Conservation (phyloP, 1,284 basidiomycete genomes). For the Ustilago sp. region DNA sequence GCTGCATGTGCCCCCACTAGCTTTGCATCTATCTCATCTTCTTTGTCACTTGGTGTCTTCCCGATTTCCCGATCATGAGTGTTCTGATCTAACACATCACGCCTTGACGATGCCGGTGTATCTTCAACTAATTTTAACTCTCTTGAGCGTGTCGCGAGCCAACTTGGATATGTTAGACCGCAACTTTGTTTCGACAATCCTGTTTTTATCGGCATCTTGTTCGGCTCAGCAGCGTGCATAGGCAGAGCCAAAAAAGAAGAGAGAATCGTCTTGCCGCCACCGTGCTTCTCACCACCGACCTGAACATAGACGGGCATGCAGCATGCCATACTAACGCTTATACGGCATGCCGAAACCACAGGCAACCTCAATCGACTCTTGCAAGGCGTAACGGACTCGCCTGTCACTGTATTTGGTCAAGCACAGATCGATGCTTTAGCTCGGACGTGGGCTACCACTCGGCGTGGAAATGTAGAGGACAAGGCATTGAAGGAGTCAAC, state of each 20-base stretch:
- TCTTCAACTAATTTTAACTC: too few species aligned
- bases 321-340: conserved; percentile 55
- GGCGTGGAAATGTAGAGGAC: background rate
- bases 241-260: background rate
- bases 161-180: conserved; percentile 1
- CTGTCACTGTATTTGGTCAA: conserved; percentile 53
- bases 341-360: conserved; percentile 63
- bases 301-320: conserved; percentile 15
- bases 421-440: conserved; percentile 57
- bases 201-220: background rate
- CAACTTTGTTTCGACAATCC: background rate
- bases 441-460: conserved; percentile 16
- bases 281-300: background rate
- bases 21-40: too few species aligned
- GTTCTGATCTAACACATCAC: too few species aligned
- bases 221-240: conserved; percentile 6
- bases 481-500: background rate
- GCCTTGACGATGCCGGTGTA: too few species aligned
- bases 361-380: conserved; percentile 64
- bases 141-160: background rate
- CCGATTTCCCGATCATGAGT: too few species aligned
- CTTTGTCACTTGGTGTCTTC: too few species aligned
- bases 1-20: too few species aligned
- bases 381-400: conserved; percentile 64
- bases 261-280: conserved; percentile 4